These are phyloP conservation scores for Euphorbia pulcherrima DNA, from an alignment of 345 rosid species.

Conservation along the genomic window DNA sequence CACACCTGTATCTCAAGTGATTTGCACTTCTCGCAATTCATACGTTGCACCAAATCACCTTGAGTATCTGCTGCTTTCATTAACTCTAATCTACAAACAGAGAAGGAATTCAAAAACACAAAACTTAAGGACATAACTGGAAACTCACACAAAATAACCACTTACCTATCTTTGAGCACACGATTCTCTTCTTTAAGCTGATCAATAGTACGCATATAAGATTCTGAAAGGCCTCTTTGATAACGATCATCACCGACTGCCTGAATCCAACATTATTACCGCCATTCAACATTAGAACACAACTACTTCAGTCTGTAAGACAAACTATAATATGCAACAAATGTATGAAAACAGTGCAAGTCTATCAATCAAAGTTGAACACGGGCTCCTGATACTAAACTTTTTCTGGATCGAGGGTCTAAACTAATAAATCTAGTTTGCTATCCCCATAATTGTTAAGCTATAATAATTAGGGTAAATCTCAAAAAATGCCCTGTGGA, in stretches of 20 bases:
- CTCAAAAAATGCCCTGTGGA: no score
- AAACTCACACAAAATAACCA: conserved; percentile 7
- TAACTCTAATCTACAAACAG: conserved; percentile 38
- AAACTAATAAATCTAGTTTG: background rate
- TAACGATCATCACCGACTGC: conserved; percentile 14
- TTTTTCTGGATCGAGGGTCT: background rate
- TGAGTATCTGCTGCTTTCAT: conserved; percentile 25
- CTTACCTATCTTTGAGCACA: conserved; percentile 61
- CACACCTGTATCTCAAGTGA: conserved; percentile 55
- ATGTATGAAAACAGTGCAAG: background rate
- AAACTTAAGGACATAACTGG: background rate
- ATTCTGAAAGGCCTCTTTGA: conserved; percentile 16
- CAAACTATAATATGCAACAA: background rate
- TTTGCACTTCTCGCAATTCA: conserved; percentile 43
- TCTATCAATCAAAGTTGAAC: background rate
- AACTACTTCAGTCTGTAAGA: background rate
- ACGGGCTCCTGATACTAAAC: background rate
- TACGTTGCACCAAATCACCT: conserved; percentile 29
- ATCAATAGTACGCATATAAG: conserved; percentile 28
- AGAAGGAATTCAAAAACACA: background rate
- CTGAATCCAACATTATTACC: conserved; percentile 24
- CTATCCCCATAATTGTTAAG: background rate
- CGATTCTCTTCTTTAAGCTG: conserved; percentile 55
- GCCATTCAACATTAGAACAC: background rate
- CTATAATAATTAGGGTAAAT: no score